Percentiles rank a stretch among this genome's conserved stretches.
Conservation (phyloP, 202 grass and related monocot genomes). For the Bolboschoenoplectus hybrid region DNA sequence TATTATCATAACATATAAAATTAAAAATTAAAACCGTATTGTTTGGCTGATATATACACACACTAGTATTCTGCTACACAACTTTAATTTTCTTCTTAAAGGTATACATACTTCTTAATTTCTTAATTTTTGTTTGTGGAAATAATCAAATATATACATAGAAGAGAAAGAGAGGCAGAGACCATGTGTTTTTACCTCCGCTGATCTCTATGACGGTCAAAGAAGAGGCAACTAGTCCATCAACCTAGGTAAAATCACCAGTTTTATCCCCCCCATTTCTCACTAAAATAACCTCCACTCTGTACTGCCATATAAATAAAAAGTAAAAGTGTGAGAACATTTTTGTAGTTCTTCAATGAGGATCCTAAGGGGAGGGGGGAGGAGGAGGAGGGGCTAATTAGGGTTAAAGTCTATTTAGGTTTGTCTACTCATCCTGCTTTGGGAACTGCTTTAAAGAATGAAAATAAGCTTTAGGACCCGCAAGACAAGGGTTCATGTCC, state of each 20-base stretch:
- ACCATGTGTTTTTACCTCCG: conserved; percentile 35
- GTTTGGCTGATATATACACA: too few relatives aligned
- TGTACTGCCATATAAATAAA: conserved; percentile 37
- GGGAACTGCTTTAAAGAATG: conserved; percentile 39
- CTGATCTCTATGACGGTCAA: conserved; percentile 41
- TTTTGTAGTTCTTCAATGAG: conserved; percentile 40
- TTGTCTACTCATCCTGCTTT: conserved; percentile 38
- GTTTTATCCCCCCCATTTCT: conserved; percentile 28
- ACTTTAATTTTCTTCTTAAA: too few relatives aligned
- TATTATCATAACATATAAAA: too few relatives aligned
- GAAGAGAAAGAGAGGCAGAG: background rate
- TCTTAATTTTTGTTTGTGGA: background rate
- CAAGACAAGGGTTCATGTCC: conserved; percentile 45
- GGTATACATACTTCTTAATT: background rate
- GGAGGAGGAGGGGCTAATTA: conserved; percentile 2
- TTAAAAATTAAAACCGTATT: too few relatives aligned
- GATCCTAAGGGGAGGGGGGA: conserved; percentile 27
- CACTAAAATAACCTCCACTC: conserved; percentile 32
- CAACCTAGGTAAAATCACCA: conserved; percentile 36
- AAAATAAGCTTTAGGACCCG: conserved; percentile 39
- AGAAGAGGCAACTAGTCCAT: conserved; percentile 40
- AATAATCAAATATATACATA: background rate
- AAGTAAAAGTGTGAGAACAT: conserved; percentile 37
- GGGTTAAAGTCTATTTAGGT: conserved; percentile 40
- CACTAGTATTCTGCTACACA: too few relatives aligned